Evolutionary conservation across 1,284 basidiomycete species (phyloP), one percentile per base, ranked within the genome.

Genomic region (Sanghuangporus baumii): DNA sequence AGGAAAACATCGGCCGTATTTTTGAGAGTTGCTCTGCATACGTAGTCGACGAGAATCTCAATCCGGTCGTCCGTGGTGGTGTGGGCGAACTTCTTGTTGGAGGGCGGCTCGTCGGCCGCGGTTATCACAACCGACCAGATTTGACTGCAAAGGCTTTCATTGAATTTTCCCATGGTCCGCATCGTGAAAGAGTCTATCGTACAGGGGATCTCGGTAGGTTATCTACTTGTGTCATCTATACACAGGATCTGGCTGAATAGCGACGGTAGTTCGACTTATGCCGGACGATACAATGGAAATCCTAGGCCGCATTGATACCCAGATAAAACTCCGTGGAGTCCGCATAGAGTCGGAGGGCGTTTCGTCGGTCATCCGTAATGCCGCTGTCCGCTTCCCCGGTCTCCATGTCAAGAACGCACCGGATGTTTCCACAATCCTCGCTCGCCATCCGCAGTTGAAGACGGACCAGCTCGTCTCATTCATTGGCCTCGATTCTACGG

Each of bases 321-420:
- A 84, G 66, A 79, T 83, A 69, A 84, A 84, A 70, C 71, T 83
- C 41, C 75, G 79, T 46, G 81, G 82, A 31, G 81, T 83, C 36
- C 77, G 82, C 11, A 82, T 83, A 34, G 82, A 84, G 67, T 76
- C 76, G 1, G 82, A 82, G 67, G 81, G 81, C 6, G 77, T 83
- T 26, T 81, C 80, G 9, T 74, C 80, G 40, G 76, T 82, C 54
- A 69, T 83, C 43, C 75, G 78, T 56, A 74, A 72, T 38, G 73
- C 77, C 11, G 72, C 71, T 6, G 51, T 56, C 16, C 26, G 18
- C 6, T 67, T 71, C 48, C 66, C 74, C 2, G 67, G 66, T 23
- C 60, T 74, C n/a, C 68, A 66, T n/a, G 51, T 16, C 11, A 58
- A 65, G 37, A 36, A 37, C 8, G 59, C 55, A 40, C 68, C 80